Evolutionary conservation across 441 rosid species (phyloP).

Genomic region (Erodium moschatum): DNA sequence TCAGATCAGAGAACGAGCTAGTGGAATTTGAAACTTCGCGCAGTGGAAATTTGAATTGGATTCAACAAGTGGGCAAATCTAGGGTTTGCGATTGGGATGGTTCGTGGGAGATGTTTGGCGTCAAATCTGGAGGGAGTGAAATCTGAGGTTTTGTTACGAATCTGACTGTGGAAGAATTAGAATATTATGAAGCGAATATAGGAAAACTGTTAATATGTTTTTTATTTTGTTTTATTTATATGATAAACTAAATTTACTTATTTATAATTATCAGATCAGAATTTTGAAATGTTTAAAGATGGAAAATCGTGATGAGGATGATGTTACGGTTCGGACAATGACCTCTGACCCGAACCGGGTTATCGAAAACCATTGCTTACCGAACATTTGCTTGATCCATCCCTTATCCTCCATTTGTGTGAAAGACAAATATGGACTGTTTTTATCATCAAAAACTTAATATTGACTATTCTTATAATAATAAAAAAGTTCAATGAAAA

Average conservation of each 20-base stretch:
- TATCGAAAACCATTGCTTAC: neutral
- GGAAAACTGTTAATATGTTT: neutral
- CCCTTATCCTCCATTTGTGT: too few relatives aligned
- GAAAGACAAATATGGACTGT: too few relatives aligned
- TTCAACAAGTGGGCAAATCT: neutral
- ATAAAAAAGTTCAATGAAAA: too few relatives aligned
- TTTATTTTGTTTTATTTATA: neutral
- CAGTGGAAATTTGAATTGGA: neutral
- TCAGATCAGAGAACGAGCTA: neutral
- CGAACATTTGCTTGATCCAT: neutral
- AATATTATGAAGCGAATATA: neutral
- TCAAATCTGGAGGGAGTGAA: slow-evolving; percentile 4
- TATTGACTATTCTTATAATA: too few relatives aligned
- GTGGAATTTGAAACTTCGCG: neutral
- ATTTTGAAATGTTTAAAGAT: too few relatives aligned
- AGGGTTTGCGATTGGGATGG: slow-evolving; percentile 1
- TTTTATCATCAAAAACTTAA: too few relatives aligned
- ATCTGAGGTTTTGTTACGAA: slow-evolving; percentile 3
- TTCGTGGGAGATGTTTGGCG: neutral
- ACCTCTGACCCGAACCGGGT: neutral
- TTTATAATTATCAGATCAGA: neutral
- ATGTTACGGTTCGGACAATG: neutral
- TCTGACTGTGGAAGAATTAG: neutral
- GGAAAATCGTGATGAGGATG: neutral
- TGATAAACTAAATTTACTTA: neutral